Evolutionary conservation across 352 stramenopile species (phyloP).

Genomic region (Peronospora tabacina): DNA sequence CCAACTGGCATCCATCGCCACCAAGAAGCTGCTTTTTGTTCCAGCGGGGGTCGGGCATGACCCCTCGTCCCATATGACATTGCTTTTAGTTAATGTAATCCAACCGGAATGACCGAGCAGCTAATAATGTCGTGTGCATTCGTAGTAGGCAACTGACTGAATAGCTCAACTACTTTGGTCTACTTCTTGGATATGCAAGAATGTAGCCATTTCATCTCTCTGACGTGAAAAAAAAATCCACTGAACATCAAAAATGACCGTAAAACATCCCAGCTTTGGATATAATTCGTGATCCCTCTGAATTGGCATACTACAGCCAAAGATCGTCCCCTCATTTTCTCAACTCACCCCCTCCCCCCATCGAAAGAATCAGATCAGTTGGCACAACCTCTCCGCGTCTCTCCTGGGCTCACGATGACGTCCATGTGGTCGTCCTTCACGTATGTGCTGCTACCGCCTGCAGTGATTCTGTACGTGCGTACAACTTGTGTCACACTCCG

Average conservation of each 20-base stretch:
- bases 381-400: not conserved
- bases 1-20: not conserved
- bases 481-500: not conserved
- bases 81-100: not conserved
- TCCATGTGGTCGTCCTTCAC: constrained; percentile 75
- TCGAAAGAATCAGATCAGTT: not conserved
- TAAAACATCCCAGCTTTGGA: too few relatives aligned
- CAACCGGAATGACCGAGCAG: too few relatives aligned
- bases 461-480: constrained; percentile 69
- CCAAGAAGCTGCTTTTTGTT: not conserved
- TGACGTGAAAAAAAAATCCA: too few relatives aligned
- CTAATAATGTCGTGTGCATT: too few relatives aligned
- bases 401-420: constrained; percentile 27
- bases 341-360: not conserved
- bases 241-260: too few relatives aligned
- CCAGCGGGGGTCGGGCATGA: too few relatives aligned
- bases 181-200: too few relatives aligned
- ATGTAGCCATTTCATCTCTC: too few relatives aligned
- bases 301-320: constrained; percentile 13
- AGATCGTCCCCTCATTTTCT: not conserved
- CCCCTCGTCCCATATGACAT: constrained; percentile 18
- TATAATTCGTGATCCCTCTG: not conserved
- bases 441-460: constrained; percentile 66
- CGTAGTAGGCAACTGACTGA: too few relatives aligned
- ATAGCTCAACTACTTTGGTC: too few relatives aligned